Conservation (phyloP, 176 grass and related monocot genomes). For the Areca catechu region DNA sequence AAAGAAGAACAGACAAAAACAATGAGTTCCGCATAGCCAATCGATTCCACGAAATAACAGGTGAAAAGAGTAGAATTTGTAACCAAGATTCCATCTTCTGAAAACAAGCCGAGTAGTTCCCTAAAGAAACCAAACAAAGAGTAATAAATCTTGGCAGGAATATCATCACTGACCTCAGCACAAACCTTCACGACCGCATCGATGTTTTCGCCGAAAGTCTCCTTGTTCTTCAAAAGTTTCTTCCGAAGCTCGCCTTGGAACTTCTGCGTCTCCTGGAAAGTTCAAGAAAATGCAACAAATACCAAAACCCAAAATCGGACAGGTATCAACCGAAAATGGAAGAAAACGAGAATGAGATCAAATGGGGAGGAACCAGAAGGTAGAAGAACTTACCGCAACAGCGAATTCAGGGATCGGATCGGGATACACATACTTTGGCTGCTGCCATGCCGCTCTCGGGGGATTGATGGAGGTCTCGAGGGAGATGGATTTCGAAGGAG, state of each 20-base stretch:
- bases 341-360: not conserved
- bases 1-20: too few relatives aligned
- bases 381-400: not conserved
- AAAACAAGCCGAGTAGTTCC: too few relatives aligned
- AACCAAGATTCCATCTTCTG: too few relatives aligned
- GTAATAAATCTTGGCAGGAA: too few relatives aligned
- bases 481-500: too few relatives aligned
- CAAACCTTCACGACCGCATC: constrained; percentile 8
- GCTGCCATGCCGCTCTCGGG: constrained; percentile 1
- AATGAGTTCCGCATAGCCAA: too few relatives aligned
- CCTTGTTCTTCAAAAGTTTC: constrained; percentile 9
- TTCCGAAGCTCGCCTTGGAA: constrained; percentile 12
- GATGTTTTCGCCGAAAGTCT: not conserved
- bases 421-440: constrained; percentile 6
- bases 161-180: not conserved
- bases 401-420: constrained; percentile 15
- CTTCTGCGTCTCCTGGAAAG: constrained; percentile 11
- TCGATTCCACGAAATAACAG: too few relatives aligned
- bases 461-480: not conserved
- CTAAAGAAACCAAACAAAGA: too few relatives aligned
- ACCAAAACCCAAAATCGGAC: too few relatives aligned
- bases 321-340: too few relatives aligned
- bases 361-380: not conserved
- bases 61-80: too few relatives aligned
- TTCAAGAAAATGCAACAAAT: not conserved